Conservation (phyloP, 495 filamentous ascomycete genomes). For the Penicillium dipodomyicola region DNA sequence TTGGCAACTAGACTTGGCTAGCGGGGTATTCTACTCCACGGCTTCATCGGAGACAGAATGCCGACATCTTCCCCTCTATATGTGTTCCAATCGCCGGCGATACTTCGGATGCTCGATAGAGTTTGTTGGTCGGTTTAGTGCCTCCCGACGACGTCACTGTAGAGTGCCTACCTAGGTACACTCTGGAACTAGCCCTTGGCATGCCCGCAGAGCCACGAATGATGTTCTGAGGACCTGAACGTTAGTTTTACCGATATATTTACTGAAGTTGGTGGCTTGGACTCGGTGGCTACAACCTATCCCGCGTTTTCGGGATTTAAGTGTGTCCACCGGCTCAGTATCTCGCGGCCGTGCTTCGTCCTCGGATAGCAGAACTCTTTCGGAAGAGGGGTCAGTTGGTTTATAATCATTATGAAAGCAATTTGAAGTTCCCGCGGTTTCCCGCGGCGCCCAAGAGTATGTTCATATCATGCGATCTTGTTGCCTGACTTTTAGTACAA, state of each 20-base stretch:
- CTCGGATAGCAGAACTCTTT: background rate
- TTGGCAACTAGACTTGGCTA: constrained; percentile 5
- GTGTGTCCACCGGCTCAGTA: background rate
- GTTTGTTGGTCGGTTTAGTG: background rate
- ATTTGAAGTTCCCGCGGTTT: no score
- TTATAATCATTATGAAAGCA: background rate
- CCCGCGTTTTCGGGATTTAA: background rate
- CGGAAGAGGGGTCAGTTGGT: background rate
- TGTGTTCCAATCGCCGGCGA: background rate
- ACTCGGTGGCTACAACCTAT: constrained; percentile 1
- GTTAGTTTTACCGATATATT: background rate
- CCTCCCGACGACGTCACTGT: background rate
- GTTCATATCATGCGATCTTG: no score
- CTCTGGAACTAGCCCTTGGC: background rate
- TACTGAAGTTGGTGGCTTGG: background rate
- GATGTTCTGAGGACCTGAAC: background rate
- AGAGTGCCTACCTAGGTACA: background rate
- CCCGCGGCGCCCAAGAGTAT: no score
- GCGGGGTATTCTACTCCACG: background rate
- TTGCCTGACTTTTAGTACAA: no score
- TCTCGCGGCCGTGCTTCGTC: background rate
- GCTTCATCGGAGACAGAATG: background rate
- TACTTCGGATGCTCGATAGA: background rate
- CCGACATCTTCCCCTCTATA: background rate
- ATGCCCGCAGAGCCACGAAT: background rate